Conservation (phyloP, 2,329 filamentous ascomycete species). For the Ceratocystis eucalypticola region DNA sequence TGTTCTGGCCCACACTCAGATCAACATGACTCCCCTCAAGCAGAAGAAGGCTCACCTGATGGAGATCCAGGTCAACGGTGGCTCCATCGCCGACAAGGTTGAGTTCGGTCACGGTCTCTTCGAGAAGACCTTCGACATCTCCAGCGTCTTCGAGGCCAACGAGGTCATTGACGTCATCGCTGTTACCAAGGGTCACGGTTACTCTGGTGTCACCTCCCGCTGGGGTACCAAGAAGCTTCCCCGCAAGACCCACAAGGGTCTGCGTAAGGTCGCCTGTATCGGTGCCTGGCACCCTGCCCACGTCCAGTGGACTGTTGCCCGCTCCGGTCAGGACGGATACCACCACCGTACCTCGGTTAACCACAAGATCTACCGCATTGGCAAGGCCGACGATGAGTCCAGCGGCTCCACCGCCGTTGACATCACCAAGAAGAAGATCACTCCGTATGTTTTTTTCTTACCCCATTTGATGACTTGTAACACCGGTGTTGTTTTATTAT, state of each 20-base stretch:
- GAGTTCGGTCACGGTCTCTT: constrained; percentile 89
- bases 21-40: constrained; percentile 98
- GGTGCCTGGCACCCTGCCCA: constrained; percentile 99
- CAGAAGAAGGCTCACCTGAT: constrained; percentile 99
- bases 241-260: constrained; percentile 99
- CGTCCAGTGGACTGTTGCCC: constrained; percentile 99
- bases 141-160: constrained; percentile 94
- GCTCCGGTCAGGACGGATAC: constrained; percentile 99
- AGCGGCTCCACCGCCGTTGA: constrained; percentile 93
- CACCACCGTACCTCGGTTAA: constrained; percentile 99
- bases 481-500: no score
- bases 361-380: constrained; percentile 99
- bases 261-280: constrained; percentile 99
- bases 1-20: constrained; percentile 97
- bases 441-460: constrained; percentile 60
- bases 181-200: constrained; percentile 99
- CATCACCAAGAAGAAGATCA: constrained; percentile 98
- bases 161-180: constrained; percentile 98
- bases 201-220: constrained; percentile 89
- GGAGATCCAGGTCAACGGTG: constrained; percentile 99
- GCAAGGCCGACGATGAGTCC: constrained; percentile 78
- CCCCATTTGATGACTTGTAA: neutral
- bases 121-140: constrained; percentile 95
- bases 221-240: constrained; percentile 99
- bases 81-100: constrained; percentile 91